Percentiles rank a stretch among this genome's conserved stretches.
Evolutionary conservation across 2,329 filamentous ascomycete species (phyloP).

Genomic region (Ascocoryne sarcoides): DNA sequence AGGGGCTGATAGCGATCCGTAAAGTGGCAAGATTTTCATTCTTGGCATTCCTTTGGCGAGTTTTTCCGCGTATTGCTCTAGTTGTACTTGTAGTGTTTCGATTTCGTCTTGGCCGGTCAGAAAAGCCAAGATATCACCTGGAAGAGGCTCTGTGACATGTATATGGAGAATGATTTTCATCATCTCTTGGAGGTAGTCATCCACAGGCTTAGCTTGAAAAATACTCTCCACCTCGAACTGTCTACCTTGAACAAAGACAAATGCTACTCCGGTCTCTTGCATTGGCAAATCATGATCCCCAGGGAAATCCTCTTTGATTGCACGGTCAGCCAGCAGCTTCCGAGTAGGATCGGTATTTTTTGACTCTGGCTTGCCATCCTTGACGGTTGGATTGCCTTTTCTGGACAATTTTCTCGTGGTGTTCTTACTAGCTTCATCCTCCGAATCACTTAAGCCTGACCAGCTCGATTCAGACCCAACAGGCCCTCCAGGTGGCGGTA

Average conservation of each 20-base stretch:
- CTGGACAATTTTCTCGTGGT: not conserved
- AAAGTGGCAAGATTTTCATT: slow-evolving; percentile 67
- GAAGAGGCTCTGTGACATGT: slow-evolving; percentile 79
- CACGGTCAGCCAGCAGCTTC: not conserved
- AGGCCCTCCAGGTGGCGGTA: slow-evolving; percentile 11
- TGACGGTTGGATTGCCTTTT: too few species aligned
- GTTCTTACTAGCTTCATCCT: slow-evolving; percentile 4
- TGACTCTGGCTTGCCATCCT: not conserved
- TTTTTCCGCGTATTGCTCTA: slow-evolving; percentile 69
- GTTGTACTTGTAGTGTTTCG: slow-evolving; percentile 67
- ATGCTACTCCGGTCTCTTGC: slow-evolving; percentile 16
- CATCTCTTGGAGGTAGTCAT: slow-evolving; percentile 74
- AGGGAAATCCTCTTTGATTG: not conserved
- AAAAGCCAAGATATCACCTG: slow-evolving; percentile 89
- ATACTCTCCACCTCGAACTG: slow-evolving; percentile 76
- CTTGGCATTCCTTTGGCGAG: slow-evolving; percentile 69
- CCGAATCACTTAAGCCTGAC: slow-evolving; percentile 17
- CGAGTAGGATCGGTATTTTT: not conserved
- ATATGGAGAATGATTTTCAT: slow-evolving; percentile 79
- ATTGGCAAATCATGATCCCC: not conserved
- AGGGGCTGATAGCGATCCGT: slow-evolving; percentile 79
- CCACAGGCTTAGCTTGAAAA: slow-evolving; percentile 65
- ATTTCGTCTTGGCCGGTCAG: slow-evolving; percentile 91
- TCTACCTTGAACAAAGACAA: slow-evolving; percentile 65
- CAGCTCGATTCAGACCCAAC: slow-evolving; percentile 17